Percentiles rank a stretch among this genome's conserved stretches.
phyloP scores from a whole-genome alignment of 164 flowering plant species.

The Liriodendron chinense region DNA sequence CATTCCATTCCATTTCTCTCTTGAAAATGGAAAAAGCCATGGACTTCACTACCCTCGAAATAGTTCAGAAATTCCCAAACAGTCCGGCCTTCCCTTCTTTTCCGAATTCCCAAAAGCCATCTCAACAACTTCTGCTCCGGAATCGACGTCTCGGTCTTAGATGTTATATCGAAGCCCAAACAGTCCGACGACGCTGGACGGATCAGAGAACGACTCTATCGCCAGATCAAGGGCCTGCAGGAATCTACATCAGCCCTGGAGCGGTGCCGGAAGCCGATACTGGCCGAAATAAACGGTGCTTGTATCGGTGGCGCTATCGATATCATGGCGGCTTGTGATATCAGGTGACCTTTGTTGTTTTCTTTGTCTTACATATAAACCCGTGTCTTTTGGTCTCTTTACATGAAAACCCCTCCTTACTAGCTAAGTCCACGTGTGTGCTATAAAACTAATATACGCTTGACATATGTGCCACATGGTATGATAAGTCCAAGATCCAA shows the following conservation, averaged over 20 bases:
- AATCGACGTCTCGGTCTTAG: constrained; percentile 55
- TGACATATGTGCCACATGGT: too few relatives aligned
- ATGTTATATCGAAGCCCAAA: neutral
- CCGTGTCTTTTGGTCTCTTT: too few relatives aligned
- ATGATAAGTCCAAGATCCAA: too few relatives aligned
- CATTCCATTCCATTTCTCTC: too few relatives aligned
- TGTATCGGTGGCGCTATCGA: constrained; percentile 91
- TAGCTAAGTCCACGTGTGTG: too few relatives aligned
- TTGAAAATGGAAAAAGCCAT: too few relatives aligned
- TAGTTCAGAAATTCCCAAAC: constrained; percentile 20
- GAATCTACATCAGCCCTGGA: constrained; percentile 69
- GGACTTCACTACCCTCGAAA: constrained; percentile 33
- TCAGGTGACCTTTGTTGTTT: constrained; percentile 39
- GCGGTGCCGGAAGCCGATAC: constrained; percentile 76
- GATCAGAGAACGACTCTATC: constrained; percentile 47
- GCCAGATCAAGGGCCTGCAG: constrained; percentile 59
- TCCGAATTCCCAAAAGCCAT: constrained; percentile 72
- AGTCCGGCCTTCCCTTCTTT: constrained; percentile 52
- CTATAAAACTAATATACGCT: too few relatives aligned
- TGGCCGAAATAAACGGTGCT: constrained; percentile 65
- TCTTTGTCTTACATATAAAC: too few relatives aligned
- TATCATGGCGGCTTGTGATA: constrained; percentile 76
- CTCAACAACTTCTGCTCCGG: constrained; percentile 75
- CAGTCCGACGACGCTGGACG: constrained; percentile 51
- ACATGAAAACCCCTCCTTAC: too few relatives aligned